Evolutionary conservation across 148 eudicot genomes (phyloP), one percentile per base, ranked within the genome.

Genomic region (Camellia granthamiana): DNA sequence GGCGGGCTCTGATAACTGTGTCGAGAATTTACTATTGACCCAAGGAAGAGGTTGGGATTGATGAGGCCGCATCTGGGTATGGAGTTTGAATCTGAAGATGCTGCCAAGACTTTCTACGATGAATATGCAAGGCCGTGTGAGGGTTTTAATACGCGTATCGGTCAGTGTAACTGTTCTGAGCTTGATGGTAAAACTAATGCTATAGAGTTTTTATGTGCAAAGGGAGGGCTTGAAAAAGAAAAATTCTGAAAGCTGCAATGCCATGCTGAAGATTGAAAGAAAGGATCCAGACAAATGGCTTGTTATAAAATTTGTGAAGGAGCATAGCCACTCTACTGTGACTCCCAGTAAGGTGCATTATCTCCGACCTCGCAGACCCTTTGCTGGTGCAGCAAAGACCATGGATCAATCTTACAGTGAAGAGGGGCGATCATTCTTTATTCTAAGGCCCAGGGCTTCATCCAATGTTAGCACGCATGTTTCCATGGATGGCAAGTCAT

Each of bases 31-130:
- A 80, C 83, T 74, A 80, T 70, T 76, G 19, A 80, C 75, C 73
- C 90, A 80, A 80, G 77, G 84, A 84, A 73, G 91, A 77, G 41
- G 78, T 76, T 18, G 89, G 77, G 75, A 78, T 83, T 52, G 66
- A 79, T 52, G 95, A 90, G 85, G 85, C 98, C 98, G 14, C 81
- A 87, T 61, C 76, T 92, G 61, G 97, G 98, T 76, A 89, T 90
- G 92, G 91, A 85, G 69, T 92, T 94, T 85, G 85, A 81, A 55
- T 89, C 93, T 64, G 91, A 85, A 78, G 82, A 86, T 79, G 90
- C 89, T 77, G 98, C 97, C 44, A 91, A 85, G 79, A 79, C 70
- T 66, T 92, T 90, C 79, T 94, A 91, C 77, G 90, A 88, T 69
- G 90, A 91, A 73, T 92, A 94, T 84, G 94, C 97, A 44, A 90